A percentile compares a stretch with the other conserved stretches of the same genome.
phyloP scores from a whole-genome alignment of 345 rosid species.

The Citrus cavaleriei region DNA sequence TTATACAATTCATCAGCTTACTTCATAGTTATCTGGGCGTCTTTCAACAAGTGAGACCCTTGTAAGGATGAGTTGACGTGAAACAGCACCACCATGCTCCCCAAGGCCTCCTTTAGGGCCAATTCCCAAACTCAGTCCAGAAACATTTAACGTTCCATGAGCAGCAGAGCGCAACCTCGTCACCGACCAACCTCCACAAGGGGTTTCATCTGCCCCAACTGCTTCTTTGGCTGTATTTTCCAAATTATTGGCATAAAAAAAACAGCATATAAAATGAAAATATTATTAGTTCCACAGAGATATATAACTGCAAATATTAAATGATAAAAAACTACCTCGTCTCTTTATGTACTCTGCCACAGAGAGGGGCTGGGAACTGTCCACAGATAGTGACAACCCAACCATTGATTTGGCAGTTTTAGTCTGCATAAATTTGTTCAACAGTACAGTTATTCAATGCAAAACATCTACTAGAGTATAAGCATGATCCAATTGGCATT shows the following conservation, averaged over 20 bases:
- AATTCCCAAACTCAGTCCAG: constrained; percentile 74
- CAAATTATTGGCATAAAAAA: background rate
- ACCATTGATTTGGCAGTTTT: constrained; percentile 86
- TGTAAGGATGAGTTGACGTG: constrained; percentile 85
- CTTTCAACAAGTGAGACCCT: constrained; percentile 94
- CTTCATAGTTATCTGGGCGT: constrained; percentile 98
- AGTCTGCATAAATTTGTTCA: constrained; percentile 52
- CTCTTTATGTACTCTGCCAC: constrained; percentile 66
- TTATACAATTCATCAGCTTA: constrained; percentile 52
- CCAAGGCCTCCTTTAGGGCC: constrained; percentile 99
- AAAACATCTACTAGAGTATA: background rate
- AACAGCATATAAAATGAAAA: background rate
- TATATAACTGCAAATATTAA: background rate
- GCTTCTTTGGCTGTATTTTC: constrained; percentile 73
- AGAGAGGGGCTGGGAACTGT: constrained; percentile 62
- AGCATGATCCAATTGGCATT: background rate
- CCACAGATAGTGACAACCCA: constrained; percentile 71
- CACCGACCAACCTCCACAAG: constrained; percentile 90
- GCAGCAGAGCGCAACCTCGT: constrained; percentile 90
- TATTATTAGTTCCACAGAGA: background rate
- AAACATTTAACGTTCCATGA: constrained; percentile 82
- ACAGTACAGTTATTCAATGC: constrained; percentile 1
- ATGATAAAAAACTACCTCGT: constrained; percentile 52
- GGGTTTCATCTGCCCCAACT: constrained; percentile 90
- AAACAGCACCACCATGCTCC: constrained; percentile 90